Percentiles rank a stretch among this genome's conserved stretches.
These are phyloP conservation scores for Somion occarium DNA, from an alignment of 1,284 basidiomycete genomes.

Conservation along the genomic window DNA sequence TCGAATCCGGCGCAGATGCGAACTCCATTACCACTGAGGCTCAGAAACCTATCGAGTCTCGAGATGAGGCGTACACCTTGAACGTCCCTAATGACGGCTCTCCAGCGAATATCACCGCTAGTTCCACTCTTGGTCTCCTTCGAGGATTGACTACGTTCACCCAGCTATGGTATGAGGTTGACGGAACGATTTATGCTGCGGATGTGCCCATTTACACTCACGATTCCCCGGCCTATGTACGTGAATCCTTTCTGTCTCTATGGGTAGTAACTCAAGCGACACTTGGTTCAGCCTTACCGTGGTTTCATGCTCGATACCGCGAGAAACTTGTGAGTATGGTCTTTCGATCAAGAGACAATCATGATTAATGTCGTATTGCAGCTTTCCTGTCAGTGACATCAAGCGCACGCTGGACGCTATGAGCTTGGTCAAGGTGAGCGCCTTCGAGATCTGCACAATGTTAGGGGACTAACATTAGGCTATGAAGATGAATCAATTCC, in stretches of 20 bases:
- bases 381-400: constrained; percentile 64
- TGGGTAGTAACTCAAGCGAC: background rate
- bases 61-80: constrained; percentile 68
- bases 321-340: constrained; percentile 40
- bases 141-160: constrained; percentile 81
- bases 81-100: constrained; percentile 57
- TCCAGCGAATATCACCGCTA: constrained; percentile 57
- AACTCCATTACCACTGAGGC: constrained; percentile 51
- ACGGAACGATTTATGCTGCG: constrained; percentile 47
- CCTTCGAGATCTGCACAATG: constrained; percentile 6
- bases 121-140: constrained; percentile 72
- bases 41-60: constrained; percentile 43
- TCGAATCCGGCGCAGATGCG: constrained; percentile 29
- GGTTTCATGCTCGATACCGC: constrained; percentile 81
- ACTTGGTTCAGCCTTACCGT: constrained; percentile 57
- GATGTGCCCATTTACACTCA: constrained; percentile 56
- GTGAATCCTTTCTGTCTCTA: constrained; percentile 8
- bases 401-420: constrained; percentile 77
- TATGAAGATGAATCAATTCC: constrained; percentile 59
- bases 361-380: background rate
- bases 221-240: constrained; percentile 63
- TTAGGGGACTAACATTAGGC: constrained; percentile 1
- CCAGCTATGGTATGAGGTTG: constrained; percentile 68
- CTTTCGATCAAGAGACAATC: constrained; percentile 2
- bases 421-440: constrained; percentile 74